Conservation (phyloP, 495 filamentous ascomycete genomes). For the Cudoniella acicularis region DNA sequence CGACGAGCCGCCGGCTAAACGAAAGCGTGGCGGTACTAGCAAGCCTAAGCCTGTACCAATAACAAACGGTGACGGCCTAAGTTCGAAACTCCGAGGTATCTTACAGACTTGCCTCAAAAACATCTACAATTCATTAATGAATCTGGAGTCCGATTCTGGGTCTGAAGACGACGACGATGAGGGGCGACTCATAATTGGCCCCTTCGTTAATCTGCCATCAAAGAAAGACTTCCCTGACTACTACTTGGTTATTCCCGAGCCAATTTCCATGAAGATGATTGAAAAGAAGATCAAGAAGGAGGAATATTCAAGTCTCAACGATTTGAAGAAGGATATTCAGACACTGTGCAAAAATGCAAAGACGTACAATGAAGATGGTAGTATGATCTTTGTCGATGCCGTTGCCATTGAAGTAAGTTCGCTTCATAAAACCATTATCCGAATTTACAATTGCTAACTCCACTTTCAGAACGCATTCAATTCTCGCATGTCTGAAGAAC, state of each 20-base stretch:
- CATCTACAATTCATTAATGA: constrained; percentile 74
- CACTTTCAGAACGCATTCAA: constrained; percentile 59
- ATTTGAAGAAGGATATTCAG: constrained; percentile 77
- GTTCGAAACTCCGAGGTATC: constrained; percentile 49
- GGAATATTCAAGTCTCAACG: constrained; percentile 76
- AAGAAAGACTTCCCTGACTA: constrained; percentile 87
- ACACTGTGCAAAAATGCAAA: constrained; percentile 85
- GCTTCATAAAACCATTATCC: neutral
- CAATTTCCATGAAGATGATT: constrained; percentile 92
- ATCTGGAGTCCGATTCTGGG: constrained; percentile 65
- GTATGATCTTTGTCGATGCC: constrained; percentile 85
- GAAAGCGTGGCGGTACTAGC: constrained; percentile 68
- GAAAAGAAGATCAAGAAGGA: constrained; percentile 90
- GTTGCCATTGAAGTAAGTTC: constrained; percentile 82
- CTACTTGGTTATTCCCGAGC: constrained; percentile 84
- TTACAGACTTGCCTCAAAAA: constrained; percentile 72
- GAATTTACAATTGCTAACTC: constrained; percentile 27
- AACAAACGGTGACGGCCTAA: constrained; percentile 43
- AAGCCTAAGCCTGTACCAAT: constrained; percentile 58
- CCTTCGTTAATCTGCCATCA: constrained; percentile 88
- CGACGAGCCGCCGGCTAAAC: constrained; percentile 72
- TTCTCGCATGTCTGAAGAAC: constrained; percentile 62
- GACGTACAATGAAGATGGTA: constrained; percentile 94
- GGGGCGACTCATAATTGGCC: constrained; percentile 80
- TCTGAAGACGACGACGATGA: constrained; percentile 49